These are phyloP conservation scores for Paraurostyla sp. DNA, from an alignment of 73 alveolate species.

Conservation along the genomic window DNA sequence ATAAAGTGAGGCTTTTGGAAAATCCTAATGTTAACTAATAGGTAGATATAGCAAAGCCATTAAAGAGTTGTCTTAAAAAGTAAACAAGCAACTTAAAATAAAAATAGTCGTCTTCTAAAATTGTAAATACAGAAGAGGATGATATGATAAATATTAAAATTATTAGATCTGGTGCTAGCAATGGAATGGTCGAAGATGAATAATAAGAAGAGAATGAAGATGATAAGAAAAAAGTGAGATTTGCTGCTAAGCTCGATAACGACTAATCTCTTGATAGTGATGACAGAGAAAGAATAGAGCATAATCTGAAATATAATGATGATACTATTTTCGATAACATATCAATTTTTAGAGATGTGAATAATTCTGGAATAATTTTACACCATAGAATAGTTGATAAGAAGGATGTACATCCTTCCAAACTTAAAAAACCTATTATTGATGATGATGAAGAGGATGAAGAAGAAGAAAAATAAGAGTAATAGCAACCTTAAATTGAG, in stretches of 20 bases:
- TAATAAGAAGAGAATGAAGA: neutral
- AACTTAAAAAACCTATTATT: neutral
- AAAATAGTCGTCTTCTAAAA: no score
- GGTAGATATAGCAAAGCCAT: neutral
- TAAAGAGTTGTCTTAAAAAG: neutral
- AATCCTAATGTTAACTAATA: neutral
- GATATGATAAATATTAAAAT: neutral
- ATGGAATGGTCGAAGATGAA: neutral
- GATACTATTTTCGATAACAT: constrained; percentile 73
- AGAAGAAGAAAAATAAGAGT: neutral
- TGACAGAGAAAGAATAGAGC: constrained; percentile 67
- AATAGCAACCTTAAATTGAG: neutral
- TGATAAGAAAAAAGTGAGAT: constrained; percentile 38
- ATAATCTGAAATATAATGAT: constrained; percentile 69
- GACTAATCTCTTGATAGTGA: constrained; percentile 58
- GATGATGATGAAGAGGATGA: constrained; percentile 37
- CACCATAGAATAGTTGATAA: neutral
- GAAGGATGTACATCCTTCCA: constrained; percentile 45
- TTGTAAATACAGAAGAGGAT: no score
- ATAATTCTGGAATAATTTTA: constrained; percentile 33
- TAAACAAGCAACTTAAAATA: neutral
- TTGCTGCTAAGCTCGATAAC: constrained; percentile 56
- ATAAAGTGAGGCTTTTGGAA: constrained; percentile 11
- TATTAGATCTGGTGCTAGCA: no score
- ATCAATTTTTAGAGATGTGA: constrained; percentile 58